phyloP scores from a whole-genome alignment of 148 eudicot genomes.

The Oxyria digyna region DNA sequence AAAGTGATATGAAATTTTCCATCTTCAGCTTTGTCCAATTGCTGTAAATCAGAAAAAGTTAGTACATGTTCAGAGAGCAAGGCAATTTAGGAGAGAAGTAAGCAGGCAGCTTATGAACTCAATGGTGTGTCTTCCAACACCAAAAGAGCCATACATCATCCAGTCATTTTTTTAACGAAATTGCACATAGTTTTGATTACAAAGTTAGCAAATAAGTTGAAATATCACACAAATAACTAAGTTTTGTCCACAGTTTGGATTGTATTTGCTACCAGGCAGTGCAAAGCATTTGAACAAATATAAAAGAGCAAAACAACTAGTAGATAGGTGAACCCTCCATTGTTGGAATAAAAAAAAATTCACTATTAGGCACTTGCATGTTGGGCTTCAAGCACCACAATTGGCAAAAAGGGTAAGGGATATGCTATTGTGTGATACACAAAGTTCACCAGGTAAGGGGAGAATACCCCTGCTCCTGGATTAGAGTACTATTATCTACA shows the following conservation, averaged over 20 bases:
- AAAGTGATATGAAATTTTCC: constrained; percentile 52
- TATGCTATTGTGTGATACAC: not conserved
- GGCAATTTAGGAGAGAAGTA: not conserved
- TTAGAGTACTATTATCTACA: not conserved
- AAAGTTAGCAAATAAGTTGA: not conserved
- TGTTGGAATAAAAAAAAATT: not conserved
- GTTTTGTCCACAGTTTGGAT: no score
- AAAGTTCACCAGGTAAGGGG: not conserved
- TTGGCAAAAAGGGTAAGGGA: not conserved
- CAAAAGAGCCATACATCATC: not conserved
- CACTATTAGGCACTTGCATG: not conserved
- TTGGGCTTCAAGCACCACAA: not conserved
- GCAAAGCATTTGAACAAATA: not conserved
- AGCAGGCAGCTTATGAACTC: not conserved
- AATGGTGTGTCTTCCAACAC: not conserved
- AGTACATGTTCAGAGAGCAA: no score
- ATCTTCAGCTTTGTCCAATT: constrained; percentile 46
- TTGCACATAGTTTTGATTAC: not conserved
- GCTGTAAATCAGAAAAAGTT: constrained; percentile 28
- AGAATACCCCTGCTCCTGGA: not conserved
- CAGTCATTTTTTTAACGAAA: not conserved
- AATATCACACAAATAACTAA: not conserved
- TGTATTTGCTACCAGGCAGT: not conserved
- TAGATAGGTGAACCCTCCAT: not conserved
- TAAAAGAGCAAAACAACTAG: not conserved